Evolutionary conservation across 106 monocot genomes (phyloP), one percentile per base, ranked within the genome.

Genomic region (Dioscorea alata): DNA sequence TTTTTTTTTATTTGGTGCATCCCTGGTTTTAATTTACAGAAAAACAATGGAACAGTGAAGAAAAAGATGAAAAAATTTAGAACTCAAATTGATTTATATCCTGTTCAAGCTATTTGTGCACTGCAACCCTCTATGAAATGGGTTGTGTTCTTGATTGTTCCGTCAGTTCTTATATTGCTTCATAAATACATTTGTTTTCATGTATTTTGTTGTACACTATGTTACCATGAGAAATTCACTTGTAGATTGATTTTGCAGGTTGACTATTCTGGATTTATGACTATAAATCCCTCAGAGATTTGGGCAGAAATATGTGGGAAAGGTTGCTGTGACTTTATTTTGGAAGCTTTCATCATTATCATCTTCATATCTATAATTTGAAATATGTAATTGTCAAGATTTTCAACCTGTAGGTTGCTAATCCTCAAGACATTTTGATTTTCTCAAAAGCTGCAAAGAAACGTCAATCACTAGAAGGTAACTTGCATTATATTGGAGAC

Each of bases 221-320:
- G 48, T 12, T 21, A 32, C 53, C 61, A 57, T 68, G 56, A 51
- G 60, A 20, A 13, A 13, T 53, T 69, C 59, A 33, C 7, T 71
- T 54, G 14, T 49, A 25, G 69, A 28, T 71, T 42, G 42, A 42
- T 23, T 61, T 59, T 86, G 54, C 73, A 99, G 97, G 97, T 99
- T 51, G 97, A 99, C 60, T 99, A 99, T 80, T 87, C 97, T 65
- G 97, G 97, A 65, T 92, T 99, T 84, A 92, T 85, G 81, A 99
- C 97, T 61, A 99, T 99, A 72, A 99, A 99, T n/a, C 57, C 97
- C 97, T 77, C 97, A 99, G 65, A 86, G 92, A 35, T 99, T 99
- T 79, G 97, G 97, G 28, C 97, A 99, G 73, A 99, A 99, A 69
- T 99, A 92, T 78, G 97, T 99, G 22, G 97, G 97, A 32, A 99